phyloP scores from a whole-genome alignment of 768 basidiomycete genomes.

The Termitomyces sp. region DNA sequence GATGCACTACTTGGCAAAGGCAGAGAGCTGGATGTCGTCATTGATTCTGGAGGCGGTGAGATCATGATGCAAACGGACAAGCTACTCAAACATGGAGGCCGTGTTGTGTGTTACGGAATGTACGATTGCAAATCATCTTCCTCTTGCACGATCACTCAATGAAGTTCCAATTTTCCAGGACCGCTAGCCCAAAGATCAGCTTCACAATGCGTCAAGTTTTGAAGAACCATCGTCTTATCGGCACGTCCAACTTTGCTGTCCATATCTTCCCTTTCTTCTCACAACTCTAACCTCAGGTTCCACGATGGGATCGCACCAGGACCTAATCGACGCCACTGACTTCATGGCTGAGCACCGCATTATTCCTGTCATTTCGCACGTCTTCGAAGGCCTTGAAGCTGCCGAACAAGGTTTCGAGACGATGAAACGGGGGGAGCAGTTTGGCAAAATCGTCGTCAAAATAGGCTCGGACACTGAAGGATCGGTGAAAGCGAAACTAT shows the following conservation, averaged over 20 bases:
- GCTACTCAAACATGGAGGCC: slow-evolving; percentile 51
- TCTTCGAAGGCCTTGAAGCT: slow-evolving; percentile 58
- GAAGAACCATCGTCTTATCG: slow-evolving; percentile 68
- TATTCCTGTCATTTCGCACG: slow-evolving; percentile 62
- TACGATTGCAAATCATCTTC: slow-evolving; percentile 20
- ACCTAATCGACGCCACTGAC: slow-evolving; percentile 64
- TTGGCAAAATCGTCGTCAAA: slow-evolving; percentile 72
- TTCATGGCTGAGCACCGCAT: slow-evolving; percentile 67
- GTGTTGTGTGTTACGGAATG: slow-evolving; percentile 66
- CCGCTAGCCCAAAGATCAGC: slow-evolving; percentile 48
- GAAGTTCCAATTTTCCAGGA: slow-evolving; percentile 45
- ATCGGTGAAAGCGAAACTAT: slow-evolving; percentile 7
- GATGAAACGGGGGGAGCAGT: slow-evolving; percentile 59
- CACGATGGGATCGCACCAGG: slow-evolving; percentile 78
- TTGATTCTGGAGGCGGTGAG: slow-evolving; percentile 69
- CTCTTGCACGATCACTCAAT: too few relatives aligned
- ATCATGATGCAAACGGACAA: slow-evolving; percentile 46
- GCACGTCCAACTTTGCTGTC: slow-evolving; percentile 29
- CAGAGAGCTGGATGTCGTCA: slow-evolving; percentile 48
- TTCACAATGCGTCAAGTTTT: slow-evolving; percentile 79
- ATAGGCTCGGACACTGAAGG: slow-evolving; percentile 18
- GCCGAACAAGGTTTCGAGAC: slow-evolving; percentile 70
- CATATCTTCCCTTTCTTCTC: background rate
- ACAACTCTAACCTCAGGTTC: slow-evolving; percentile 43
- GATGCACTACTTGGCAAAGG: slow-evolving; percentile 32